A percentile compares a stretch with the other conserved stretches of the same genome.
Conservation (phyloP, 495 filamentous ascomycete species). For the Umbilicaria muhlenbergii region DNA sequence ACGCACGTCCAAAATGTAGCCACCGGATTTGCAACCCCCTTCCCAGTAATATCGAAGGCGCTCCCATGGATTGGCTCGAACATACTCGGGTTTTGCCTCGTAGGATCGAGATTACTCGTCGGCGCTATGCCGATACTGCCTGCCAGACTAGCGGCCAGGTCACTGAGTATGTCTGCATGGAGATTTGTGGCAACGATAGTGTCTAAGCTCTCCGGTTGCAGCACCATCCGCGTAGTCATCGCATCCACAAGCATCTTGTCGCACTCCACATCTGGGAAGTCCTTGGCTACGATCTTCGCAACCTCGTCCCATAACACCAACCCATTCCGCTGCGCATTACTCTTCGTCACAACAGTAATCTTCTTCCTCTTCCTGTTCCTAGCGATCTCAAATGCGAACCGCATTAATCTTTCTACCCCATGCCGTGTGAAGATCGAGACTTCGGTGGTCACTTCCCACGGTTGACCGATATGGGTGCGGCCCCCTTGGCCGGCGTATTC, state of each 20-base stretch:
- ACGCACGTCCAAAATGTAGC: constrained; percentile 54
- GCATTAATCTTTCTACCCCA: constrained; percentile 38
- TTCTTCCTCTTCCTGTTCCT: constrained; percentile 29
- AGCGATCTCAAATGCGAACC: constrained; percentile 39
- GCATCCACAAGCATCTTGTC: constrained; percentile 47
- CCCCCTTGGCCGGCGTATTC: constrained; percentile 43
- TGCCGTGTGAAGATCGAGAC: constrained; percentile 37
- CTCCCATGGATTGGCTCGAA: constrained; percentile 55
- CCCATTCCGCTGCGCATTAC: constrained; percentile 40
- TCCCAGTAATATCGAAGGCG: constrained; percentile 59
- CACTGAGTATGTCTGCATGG: constrained; percentile 41
- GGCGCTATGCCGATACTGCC: constrained; percentile 42
- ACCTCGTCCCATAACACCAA: constrained; percentile 45
- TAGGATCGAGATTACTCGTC: constrained; percentile 50
- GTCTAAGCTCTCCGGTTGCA: constrained; percentile 36
- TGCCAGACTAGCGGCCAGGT: constrained; percentile 40
- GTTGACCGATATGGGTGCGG: constrained; percentile 29
- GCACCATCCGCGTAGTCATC: constrained; percentile 41
- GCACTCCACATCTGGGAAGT: constrained; percentile 36
- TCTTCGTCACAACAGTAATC: constrained; percentile 43
- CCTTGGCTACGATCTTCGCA: constrained; percentile 25
- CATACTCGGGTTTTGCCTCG: constrained; percentile 42
- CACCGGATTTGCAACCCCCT: constrained; percentile 56
- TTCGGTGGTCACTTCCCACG: constrained; percentile 39
- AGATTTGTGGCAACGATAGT: constrained; percentile 42